phyloP scores from a whole-genome alignment of 768 basidiomycete species.

The Boletus bicolor region DNA sequence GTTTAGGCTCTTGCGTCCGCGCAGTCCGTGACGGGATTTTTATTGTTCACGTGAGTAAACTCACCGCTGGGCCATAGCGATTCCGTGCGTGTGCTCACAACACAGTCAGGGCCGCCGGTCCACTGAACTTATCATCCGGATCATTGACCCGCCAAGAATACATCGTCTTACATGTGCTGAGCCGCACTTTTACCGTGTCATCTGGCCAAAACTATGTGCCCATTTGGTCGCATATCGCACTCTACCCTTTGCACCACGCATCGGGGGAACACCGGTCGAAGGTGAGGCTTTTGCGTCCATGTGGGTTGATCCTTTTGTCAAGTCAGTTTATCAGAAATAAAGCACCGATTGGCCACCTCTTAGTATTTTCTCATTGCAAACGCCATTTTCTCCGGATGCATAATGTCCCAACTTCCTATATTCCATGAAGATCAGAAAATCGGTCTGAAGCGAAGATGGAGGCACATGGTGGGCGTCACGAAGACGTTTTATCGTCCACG shows the following conservation, averaged over 20 bases:
- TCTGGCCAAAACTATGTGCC: neutral
- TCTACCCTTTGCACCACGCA: neutral
- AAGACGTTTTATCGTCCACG: neutral
- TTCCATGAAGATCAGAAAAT: neutral
- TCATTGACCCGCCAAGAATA: neutral
- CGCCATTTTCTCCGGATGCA: neutral
- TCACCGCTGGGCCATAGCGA: neutral
- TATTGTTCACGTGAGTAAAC: neutral
- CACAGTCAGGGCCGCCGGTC: neutral
- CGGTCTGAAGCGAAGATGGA: neutral
- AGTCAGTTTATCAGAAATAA: neutral
- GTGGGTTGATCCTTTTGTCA: neutral
- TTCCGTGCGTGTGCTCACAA: neutral
- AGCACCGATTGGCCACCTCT: neutral
- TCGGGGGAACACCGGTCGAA: neutral
- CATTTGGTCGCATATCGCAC: neutral
- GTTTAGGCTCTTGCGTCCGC: neutral
- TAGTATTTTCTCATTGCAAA: slow-evolving; percentile 1
- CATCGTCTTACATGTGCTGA: neutral
- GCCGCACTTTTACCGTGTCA: neutral
- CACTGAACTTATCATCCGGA: neutral
- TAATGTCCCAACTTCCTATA: neutral
- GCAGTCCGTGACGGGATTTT: neutral
- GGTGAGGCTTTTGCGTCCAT: slow-evolving; percentile 2
- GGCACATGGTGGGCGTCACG: neutral